Percentiles rank a stretch among this genome's conserved stretches.
phyloP scores from a whole-genome alignment of 108 stramenopile species.

The Aurantiochytrium sp. region DNA sequence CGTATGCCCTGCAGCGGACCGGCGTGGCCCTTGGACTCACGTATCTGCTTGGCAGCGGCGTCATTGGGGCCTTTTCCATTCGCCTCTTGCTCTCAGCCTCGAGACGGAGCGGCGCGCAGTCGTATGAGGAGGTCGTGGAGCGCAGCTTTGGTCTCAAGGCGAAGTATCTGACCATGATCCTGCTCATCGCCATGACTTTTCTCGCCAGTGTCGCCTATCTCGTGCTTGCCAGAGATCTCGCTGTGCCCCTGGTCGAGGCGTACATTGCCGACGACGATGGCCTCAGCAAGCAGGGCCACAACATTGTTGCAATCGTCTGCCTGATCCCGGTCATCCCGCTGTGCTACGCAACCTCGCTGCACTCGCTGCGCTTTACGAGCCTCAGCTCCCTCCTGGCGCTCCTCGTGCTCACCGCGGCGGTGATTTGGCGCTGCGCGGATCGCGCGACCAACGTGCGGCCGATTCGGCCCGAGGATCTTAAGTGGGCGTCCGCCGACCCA shows the following conservation, averaged over 20 bases:
- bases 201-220: conserved; percentile 13
- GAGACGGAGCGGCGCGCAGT: neutral
- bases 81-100: neutral
- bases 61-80: neutral
- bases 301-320: neutral
- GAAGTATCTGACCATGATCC: neutral
- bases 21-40: neutral
- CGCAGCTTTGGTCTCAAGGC: neutral
- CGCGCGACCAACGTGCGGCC: neutral
- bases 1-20: neutral
- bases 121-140: neutral
- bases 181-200: conserved; percentile 22
- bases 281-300: neutral
- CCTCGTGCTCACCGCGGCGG: neutral
- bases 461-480: neutral
- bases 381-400: neutral
- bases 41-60: conserved; percentile 16
- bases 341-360: neutral
- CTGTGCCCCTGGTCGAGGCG: neutral
- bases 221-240: neutral
- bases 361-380: conserved; percentile 25
- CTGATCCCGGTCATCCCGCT: neutral
- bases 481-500: neutral
- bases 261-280: neutral
- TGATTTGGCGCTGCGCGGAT: neutral